Conservation (phyloP, 2,329 filamentous ascomycete species). For the Capronia epimyces region DNA sequence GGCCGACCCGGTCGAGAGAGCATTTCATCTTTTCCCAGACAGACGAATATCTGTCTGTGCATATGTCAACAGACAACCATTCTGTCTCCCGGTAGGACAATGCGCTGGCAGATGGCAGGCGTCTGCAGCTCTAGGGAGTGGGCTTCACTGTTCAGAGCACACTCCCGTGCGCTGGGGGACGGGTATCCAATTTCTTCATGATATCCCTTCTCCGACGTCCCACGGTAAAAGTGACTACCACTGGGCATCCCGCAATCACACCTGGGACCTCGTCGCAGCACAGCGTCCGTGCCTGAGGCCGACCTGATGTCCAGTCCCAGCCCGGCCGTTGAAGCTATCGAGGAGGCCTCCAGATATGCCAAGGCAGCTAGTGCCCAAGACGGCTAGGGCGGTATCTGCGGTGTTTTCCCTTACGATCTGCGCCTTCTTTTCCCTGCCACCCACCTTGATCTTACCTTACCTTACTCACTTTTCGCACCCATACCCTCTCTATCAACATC, state of each 20-base stretch:
- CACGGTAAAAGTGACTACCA: not conserved
- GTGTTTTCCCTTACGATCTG: slow-evolving; percentile 13
- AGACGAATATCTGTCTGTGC: no score
- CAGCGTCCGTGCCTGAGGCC: no score
- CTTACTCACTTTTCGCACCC: slow-evolving; percentile 9
- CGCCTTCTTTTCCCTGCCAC: slow-evolving; percentile 59
- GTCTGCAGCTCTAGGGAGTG: not conserved
- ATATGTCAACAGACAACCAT: not conserved
- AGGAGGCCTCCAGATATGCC: not conserved
- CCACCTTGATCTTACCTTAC: slow-evolving; percentile 11
- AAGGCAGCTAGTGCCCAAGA: slow-evolving; percentile 3
- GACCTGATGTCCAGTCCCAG: not conserved
- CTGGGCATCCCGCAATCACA: no score
- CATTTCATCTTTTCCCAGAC: no score
- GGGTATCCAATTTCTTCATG: no score
- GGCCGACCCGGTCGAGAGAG: no score
- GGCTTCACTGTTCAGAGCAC: no score
- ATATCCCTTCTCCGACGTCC: no score
- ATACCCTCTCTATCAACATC: slow-evolving; percentile 14
- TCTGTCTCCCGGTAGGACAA: not conserved
- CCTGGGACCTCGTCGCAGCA: no score
- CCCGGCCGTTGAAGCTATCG: not conserved
- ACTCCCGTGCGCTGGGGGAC: no score
- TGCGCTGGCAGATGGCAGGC: not conserved
- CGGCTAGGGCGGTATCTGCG: slow-evolving; percentile 13